Conservation (phyloP, 2,329 filamentous ascomycete genomes). For the Didymosphaeria variabile region DNA sequence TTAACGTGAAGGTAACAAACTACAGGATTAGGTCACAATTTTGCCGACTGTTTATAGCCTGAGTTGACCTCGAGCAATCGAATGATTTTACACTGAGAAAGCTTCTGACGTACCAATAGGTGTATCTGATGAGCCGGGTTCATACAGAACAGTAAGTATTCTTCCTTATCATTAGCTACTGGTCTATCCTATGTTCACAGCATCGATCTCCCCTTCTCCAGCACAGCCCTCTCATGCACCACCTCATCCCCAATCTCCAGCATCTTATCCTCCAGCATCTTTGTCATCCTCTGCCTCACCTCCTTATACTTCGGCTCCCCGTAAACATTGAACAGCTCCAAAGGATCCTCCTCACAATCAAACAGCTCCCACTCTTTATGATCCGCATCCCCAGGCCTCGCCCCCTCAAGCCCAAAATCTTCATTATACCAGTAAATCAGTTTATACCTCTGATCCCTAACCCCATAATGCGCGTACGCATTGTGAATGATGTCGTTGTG, state of each 20-base stretch:
- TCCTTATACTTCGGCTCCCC: slow-evolving; percentile 40
- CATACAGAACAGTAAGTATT: background rate
- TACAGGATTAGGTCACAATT: too few relatives aligned
- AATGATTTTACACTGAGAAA: too few relatives aligned
- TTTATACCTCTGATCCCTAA: slow-evolving; percentile 63
- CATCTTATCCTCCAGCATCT: slow-evolving; percentile 57
- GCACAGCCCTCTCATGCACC: slow-evolving; percentile 22
- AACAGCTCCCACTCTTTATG: slow-evolving; percentile 64
- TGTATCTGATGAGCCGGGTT: too few relatives aligned
- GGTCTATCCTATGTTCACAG: background rate
- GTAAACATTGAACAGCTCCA: slow-evolving; percentile 58
- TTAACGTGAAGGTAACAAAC: too few relatives aligned
- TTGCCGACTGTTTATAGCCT: too few relatives aligned
- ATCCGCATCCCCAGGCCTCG: slow-evolving; percentile 52
- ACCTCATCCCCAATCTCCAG: slow-evolving; percentile 61
- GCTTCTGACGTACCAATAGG: too few relatives aligned
- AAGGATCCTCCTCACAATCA: slow-evolving; percentile 60
- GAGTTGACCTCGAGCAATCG: too few relatives aligned
- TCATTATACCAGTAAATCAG: slow-evolving; percentile 67
- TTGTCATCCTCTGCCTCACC: slow-evolving; percentile 46
- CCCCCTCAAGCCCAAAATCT: slow-evolving; percentile 56
- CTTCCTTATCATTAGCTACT: background rate
- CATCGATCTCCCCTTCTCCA: background rate
- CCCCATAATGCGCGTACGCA: slow-evolving; percentile 62
- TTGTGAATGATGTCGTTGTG: slow-evolving; percentile 61